Conservation (phyloP, 768 basidiomycete species). For the Lanmaoa rubissima region DNA sequence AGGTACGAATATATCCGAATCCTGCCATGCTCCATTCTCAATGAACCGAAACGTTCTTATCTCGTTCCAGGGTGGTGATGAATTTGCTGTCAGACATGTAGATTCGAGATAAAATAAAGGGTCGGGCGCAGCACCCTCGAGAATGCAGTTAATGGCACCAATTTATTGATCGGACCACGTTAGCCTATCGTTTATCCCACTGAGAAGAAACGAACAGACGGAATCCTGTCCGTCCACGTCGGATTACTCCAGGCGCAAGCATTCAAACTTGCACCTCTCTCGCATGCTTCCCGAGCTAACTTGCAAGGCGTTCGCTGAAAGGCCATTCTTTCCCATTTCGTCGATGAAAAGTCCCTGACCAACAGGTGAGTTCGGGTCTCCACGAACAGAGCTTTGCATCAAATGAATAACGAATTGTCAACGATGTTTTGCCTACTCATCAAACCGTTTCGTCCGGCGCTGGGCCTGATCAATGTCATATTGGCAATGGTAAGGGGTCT, state of each 20-base stretch:
- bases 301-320: background rate
- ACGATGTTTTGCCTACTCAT: background rate
- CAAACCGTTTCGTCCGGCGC: background rate
- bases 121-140: background rate
- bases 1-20: background rate
- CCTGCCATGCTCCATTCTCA: background rate
- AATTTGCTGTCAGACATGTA: background rate
- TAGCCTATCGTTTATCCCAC: background rate
- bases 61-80: background rate
- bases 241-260: background rate
- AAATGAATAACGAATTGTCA: background rate
- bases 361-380: background rate
- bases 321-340: background rate
- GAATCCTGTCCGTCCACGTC: background rate
- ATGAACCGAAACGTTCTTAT: background rate
- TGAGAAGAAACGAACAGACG: background rate
- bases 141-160: background rate
- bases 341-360: background rate
- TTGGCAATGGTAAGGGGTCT: no score
- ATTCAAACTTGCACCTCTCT: background rate
- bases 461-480: background rate
- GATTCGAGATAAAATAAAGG: background rate
- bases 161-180: background rate
- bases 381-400: background rate
- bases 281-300: constrained; percentile 4